These are phyloP conservation scores for Diaporthe longicolla DNA, from an alignment of 2,329 filamentous ascomycete genomes.

Conservation along the genomic window DNA sequence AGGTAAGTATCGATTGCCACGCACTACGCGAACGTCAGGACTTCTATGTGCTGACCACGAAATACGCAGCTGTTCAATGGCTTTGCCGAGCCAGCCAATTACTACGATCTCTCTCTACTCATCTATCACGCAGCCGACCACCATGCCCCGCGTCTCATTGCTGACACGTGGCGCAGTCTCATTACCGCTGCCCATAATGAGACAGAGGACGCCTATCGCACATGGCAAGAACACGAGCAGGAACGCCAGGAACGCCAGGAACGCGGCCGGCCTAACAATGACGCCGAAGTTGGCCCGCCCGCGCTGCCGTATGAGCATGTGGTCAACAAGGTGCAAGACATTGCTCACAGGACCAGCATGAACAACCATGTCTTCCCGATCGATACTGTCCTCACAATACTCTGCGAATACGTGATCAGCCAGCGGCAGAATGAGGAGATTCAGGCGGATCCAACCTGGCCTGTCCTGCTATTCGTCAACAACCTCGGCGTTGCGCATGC, in stretches of 20 bases:
- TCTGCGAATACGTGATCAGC: constrained; percentile 74
- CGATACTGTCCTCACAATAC: constrained; percentile 70
- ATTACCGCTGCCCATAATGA: constrained; percentile 79
- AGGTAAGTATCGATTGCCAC: constrained; percentile 67
- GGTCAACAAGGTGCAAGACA: constrained; percentile 73
- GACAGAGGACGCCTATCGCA: constrained; percentile 55
- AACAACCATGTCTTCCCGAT: constrained; percentile 78
- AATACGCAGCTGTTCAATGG: constrained; percentile 84
- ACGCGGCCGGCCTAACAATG: constrained; percentile 57
- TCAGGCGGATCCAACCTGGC: constrained; percentile 70
- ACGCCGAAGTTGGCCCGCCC: constrained; percentile 54
- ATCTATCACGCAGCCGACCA: constrained; percentile 95
- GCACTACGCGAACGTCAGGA: not conserved
- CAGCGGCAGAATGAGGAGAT: constrained; percentile 71
- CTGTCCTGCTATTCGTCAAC: constrained; percentile 68
- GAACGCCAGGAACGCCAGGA: constrained; percentile 48
- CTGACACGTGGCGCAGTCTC: constrained; percentile 85
- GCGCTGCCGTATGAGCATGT: constrained; percentile 79
- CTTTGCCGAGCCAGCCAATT: constrained; percentile 87
- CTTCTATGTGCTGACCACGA: not conserved
- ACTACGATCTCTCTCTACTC: constrained; percentile 92
- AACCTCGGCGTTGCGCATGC: constrained; percentile 69
- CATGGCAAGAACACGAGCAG: constrained; percentile 48
- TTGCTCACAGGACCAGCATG: constrained; percentile 74
- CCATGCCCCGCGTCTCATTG: constrained; percentile 87